Percentiles rank a stretch among this genome's conserved stretches.
These are phyloP conservation scores for Hirsutella rhossiliensis DNA, from an alignment of 2,329 filamentous ascomycete genomes.

Conservation along the genomic window DNA sequence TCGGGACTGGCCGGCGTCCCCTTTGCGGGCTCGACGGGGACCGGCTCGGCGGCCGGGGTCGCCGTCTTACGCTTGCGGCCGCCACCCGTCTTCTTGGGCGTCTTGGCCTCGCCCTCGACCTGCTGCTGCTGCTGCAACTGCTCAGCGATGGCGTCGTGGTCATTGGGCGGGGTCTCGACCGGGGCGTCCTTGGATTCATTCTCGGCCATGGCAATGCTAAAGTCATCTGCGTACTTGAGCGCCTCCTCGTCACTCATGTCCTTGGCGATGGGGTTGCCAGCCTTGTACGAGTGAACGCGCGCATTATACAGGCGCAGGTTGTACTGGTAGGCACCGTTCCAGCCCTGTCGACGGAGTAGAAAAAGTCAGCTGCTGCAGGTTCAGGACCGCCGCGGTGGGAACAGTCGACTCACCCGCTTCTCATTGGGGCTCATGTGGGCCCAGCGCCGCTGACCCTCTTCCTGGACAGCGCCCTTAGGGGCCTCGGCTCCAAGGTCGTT, in stretches of 20 bases:
- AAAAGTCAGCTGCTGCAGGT: neutral
- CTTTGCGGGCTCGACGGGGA: conserved; percentile 23
- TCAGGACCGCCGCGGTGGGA: neutral
- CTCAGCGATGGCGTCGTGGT: conserved; percentile 46
- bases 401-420: conserved; percentile 32
- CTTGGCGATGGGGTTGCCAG: conserved; percentile 44
- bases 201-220: conserved; percentile 39
- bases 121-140: conserved; percentile 29
- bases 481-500: conserved; percentile 62
- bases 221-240: conserved; percentile 46
- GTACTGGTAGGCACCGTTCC: conserved; percentile 57
- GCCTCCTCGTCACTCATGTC: conserved; percentile 51
- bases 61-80: conserved; percentile 46
- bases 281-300: conserved; percentile 52
- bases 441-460: conserved; percentile 82
- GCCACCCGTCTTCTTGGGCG: conserved; percentile 41
- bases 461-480: conserved; percentile 76
- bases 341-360: conserved; percentile 26
- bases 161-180: conserved; percentile 22
- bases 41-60: conserved; percentile 24
- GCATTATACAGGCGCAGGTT: conserved; percentile 55
- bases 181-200: conserved; percentile 27
- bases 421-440: conserved; percentile 60
- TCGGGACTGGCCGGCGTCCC: conserved; percentile 39
- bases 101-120: conserved; percentile 37